Conservation (phyloP, 2,329 filamentous ascomycete genomes). For the Exophiala phaeomuriformis region DNA sequence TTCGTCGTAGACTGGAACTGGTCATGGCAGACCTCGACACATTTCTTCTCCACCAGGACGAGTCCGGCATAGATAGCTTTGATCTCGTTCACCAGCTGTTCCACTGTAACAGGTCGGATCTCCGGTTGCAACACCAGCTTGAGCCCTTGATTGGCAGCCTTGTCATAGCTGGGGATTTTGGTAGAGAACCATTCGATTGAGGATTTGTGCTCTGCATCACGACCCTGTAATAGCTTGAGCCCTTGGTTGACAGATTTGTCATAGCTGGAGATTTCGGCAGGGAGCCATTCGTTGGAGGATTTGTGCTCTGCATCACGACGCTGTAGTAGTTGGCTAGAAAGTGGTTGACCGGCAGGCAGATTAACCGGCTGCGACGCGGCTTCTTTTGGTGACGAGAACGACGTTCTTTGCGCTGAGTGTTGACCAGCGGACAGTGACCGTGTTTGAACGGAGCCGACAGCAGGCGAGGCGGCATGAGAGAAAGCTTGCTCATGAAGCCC, state of each 20-base stretch:
- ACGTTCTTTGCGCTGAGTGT: constrained; percentile 8
- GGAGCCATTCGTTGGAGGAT: not conserved
- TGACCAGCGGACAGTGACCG: constrained; percentile 8
- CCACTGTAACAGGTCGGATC: constrained; percentile 63
- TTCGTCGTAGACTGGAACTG: constrained; percentile 49
- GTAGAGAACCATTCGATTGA: not conserved
- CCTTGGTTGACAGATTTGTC: constrained; percentile 3
- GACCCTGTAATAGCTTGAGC: not conserved
- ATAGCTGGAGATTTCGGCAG: not conserved
- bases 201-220: not conserved
- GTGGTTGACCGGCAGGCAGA: not conserved
- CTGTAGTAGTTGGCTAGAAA: not conserved
- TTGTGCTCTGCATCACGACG: not conserved
- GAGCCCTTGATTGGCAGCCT: not conserved
- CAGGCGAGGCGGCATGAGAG: not conserved
- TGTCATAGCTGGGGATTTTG: constrained; percentile 1
- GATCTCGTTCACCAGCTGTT: constrained; percentile 72
- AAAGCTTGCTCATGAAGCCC: constrained; percentile 1
- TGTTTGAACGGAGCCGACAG: constrained; percentile 6
- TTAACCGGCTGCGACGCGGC: not conserved
- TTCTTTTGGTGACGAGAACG: constrained; percentile 13
- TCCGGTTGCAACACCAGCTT: constrained; percentile 46
- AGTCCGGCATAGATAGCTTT: constrained; percentile 50
- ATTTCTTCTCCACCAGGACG: constrained; percentile 64
- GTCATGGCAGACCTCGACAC: constrained; percentile 70